Conservation (phyloP, 2,329 filamentous ascomycete genomes). For the Hypoxylon sp. region DNA sequence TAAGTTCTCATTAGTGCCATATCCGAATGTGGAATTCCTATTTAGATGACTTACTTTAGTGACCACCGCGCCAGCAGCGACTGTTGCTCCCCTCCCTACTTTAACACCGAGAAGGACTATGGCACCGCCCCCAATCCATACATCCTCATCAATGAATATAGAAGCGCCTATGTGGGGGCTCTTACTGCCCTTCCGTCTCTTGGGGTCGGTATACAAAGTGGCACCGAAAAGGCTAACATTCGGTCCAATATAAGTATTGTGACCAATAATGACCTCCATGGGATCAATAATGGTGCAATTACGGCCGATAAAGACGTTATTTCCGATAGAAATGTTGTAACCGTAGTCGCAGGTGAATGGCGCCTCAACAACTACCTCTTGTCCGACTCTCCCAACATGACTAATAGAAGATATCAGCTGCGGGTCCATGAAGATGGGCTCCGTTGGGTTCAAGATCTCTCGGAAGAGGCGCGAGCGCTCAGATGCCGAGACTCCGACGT, state of each 20-base stretch:
- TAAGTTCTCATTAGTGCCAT: slow-evolving; percentile 50
- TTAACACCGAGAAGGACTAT: slow-evolving; percentile 84
- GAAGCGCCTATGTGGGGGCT: slow-evolving; percentile 78
- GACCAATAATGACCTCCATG: slow-evolving; percentile 85
- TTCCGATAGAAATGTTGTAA: slow-evolving; percentile 91
- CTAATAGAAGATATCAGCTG: slow-evolving; percentile 66
- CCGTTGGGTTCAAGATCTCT: slow-evolving; percentile 77
- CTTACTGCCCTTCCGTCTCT: slow-evolving; percentile 79
- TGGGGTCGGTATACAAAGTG: slow-evolving; percentile 79
- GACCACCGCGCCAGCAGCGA: slow-evolving; percentile 88
- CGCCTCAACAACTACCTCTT: slow-evolving; percentile 83
- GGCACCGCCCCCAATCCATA: slow-evolving; percentile 84
- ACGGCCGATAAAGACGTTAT: slow-evolving; percentile 85
- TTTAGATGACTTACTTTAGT: slow-evolving; percentile 71
- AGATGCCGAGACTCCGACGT: slow-evolving; percentile 76
- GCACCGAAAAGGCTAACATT: slow-evolving; percentile 90
- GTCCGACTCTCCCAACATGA: slow-evolving; percentile 76
- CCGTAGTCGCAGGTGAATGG: slow-evolving; percentile 96
- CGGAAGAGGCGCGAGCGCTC: slow-evolving; percentile 80
- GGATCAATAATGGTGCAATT: slow-evolving; percentile 91
- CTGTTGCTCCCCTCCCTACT: slow-evolving; percentile 82
- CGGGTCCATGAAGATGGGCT: slow-evolving; percentile 70
- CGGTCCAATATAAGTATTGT: slow-evolving; percentile 82
- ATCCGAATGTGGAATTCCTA: neutral
- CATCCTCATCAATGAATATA: slow-evolving; percentile 87